These are phyloP conservation scores for Pulveroboletus sp. DNA, from an alignment of 768 basidiomycete species.

Conservation along the genomic window DNA sequence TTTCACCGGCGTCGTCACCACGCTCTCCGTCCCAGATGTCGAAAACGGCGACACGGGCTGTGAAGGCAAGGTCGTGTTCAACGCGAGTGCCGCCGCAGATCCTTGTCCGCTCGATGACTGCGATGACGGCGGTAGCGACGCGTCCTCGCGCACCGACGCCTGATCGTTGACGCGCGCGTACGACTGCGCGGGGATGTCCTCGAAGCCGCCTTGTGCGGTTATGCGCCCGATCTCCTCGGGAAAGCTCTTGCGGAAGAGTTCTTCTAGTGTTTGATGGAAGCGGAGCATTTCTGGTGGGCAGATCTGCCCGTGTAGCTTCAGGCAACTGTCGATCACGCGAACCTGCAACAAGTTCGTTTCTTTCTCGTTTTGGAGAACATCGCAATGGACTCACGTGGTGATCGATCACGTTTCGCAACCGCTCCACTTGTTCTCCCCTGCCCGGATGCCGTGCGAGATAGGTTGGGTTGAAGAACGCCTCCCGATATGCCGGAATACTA, in stretches of 20 bases:
- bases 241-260: conserved; percentile 82
- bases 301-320: conserved; percentile 76
- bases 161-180: conserved; percentile 42
- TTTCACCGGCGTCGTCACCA: conserved; percentile 34
- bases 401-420: conserved; percentile 70
- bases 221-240: conserved; percentile 75
- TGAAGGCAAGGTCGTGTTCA: conserved; percentile 45
- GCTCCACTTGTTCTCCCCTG: conserved; percentile 64
- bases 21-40: background rate
- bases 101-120: conserved; percentile 44
- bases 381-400: conserved; percentile 56
- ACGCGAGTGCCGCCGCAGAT: conserved; percentile 43
- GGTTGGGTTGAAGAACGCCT: conserved; percentile 67
- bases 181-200: conserved; percentile 41
- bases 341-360: conserved; percentile 42
- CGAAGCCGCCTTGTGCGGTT: conserved; percentile 53
- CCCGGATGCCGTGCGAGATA: conserved; percentile 70
- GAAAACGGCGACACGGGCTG: conserved; percentile 42
- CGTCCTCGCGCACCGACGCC: conserved; percentile 44
- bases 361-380: background rate
- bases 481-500: conserved; percentile 72
- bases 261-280: conserved; percentile 88
- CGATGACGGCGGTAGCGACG: conserved; percentile 44
- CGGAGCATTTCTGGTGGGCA: conserved; percentile 86
- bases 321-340: conserved; percentile 76